A percentile compares a stretch with the other conserved stretches of the same genome.
phyloP scores from a whole-genome alignment of 306 rosid species.

The Quercus wislizeni region DNA sequence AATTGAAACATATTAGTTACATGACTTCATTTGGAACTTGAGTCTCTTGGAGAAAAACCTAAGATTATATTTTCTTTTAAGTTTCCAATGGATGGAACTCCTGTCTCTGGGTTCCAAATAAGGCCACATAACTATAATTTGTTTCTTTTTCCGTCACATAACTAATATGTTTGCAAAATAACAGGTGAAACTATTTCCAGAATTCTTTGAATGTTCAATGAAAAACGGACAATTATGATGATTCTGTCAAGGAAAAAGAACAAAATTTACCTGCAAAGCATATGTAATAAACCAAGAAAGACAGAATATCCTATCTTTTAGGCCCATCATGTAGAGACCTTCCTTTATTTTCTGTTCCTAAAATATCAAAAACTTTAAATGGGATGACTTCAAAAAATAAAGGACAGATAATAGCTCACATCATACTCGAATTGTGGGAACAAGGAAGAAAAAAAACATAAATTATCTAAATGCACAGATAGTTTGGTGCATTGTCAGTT shows the following conservation, averaged over 20 bases:
- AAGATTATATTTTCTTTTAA: too few species aligned
- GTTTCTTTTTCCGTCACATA: too few species aligned
- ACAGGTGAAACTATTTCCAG: too few species aligned
- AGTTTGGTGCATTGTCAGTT: slow-evolving; percentile 18
- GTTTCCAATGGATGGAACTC: too few species aligned
- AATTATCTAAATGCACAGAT: not conserved
- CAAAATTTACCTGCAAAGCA: slow-evolving; percentile 68
- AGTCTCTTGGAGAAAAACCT: too few species aligned
- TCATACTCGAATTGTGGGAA: not conserved
- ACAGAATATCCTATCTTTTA: slow-evolving; percentile 81
- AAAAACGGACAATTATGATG: not conserved
- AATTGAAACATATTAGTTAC: too few species aligned
- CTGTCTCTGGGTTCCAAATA: too few species aligned
- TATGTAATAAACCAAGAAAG: slow-evolving; percentile 91
- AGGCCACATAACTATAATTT: too few species aligned
- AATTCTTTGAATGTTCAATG: not conserved
- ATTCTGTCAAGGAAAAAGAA: slow-evolving; percentile 6
- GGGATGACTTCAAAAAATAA: slow-evolving; percentile 24
- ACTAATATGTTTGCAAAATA: too few species aligned
- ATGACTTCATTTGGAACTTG: too few species aligned
- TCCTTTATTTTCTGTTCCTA: slow-evolving; percentile 95
- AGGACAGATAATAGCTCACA: slow-evolving; percentile 8
- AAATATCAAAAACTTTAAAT: slow-evolving; percentile 19
- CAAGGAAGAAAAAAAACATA: not conserved
- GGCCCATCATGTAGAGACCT: slow-evolving; percentile 98